Evolutionary conservation across 371 early-diverging fungal genomes (phyloP), one percentile per base, ranked within the genome.

Genomic region (Apophysomyces elegans): DNA sequence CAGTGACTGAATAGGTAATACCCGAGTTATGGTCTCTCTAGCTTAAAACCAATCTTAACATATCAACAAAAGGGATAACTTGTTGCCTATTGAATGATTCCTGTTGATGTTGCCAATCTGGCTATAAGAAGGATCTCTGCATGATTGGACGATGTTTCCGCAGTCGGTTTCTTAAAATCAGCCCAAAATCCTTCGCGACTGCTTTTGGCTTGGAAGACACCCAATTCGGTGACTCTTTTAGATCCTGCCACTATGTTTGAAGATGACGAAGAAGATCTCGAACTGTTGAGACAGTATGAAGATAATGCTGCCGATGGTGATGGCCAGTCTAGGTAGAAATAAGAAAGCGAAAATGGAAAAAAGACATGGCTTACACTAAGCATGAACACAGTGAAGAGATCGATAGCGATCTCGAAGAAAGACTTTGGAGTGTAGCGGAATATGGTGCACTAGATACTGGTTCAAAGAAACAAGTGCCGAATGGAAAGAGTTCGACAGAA

Each of bases 201-300:
- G 32, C 32, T 26, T 26, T 26, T 26, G 32, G 32, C 32, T 26
- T 26, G 32, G 0, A 26, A 26, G 26, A 26, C 32, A 26, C 16
- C 16, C 16, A 50, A 50, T 7, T 8, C 54, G 4, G 54, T 50
- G 9, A 9, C 21, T 50, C 16, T 50, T 26, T 5, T 50, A 21
- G 21, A 50, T 21, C 21, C 7, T 50, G 21, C 21, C 8, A 21
- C 54, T 2, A 50, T 50, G 54, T 50, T 50, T 50, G 54, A 50
- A 18, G 54, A 50, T 21, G 54, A 50, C 21, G 54, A 50, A 21
- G 54, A 50, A 50, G 54, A 50, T 50, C 54, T 50, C 54, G 54
- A 50, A 26, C 32, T 50, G 8, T 21, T 50, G 21, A 50, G 54
- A 50, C 54, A 50, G 21, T 50, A 50, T 21, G 54, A 50, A 50